Percentiles rank a stretch among this genome's conserved stretches.
These are phyloP conservation scores for Globomyces pollinis-pini DNA, from an alignment of 192 early-diverging fungal genomes.

Conservation along the genomic window DNA sequence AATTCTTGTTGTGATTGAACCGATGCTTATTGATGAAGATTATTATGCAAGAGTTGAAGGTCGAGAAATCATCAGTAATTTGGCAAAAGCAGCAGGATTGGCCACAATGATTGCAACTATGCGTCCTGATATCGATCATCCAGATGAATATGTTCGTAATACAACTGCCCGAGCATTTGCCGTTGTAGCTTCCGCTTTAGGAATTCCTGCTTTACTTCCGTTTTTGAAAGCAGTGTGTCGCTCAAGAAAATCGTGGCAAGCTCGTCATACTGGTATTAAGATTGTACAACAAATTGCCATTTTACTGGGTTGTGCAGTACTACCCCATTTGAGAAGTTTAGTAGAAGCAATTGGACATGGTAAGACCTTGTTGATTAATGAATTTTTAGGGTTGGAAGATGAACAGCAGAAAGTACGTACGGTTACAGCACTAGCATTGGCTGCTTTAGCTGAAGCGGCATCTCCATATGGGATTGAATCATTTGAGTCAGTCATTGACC, in stretches of 20 bases:
- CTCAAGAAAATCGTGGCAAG: slow-evolving; percentile 96
- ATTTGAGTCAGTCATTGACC: slow-evolving; percentile 83
- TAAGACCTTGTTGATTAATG: too few relatives aligned
- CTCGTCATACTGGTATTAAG: slow-evolving; percentile 95
- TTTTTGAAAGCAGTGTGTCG: slow-evolving; percentile 94
- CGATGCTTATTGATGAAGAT: slow-evolving; percentile 93
- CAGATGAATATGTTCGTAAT: slow-evolving; percentile 96
- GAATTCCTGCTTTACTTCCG: slow-evolving; percentile 87
- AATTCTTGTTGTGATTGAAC: slow-evolving; percentile 98
- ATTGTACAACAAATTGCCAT: slow-evolving; percentile 97
- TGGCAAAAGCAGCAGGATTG: slow-evolving; percentile 94
- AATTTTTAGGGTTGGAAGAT: slow-evolving; percentile 91
- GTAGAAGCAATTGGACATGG: slow-evolving; percentile 85
- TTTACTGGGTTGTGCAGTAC: slow-evolving; percentile 84
- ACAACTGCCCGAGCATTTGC: slow-evolving; percentile 96
- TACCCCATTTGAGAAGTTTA: slow-evolving; percentile 87
- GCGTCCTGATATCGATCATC: slow-evolving; percentile 98
- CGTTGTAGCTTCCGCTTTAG: slow-evolving; percentile 90
- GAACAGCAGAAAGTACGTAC: slow-evolving; percentile 96
- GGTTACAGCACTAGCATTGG: slow-evolving; percentile 87
- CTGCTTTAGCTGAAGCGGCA: slow-evolving; percentile 92
- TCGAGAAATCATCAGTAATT: slow-evolving; percentile 94
- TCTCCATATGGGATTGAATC: slow-evolving; percentile 98
- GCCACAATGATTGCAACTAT: slow-evolving; percentile 98
- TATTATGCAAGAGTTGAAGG: slow-evolving; percentile 96